phyloP scores from a whole-genome alignment of 1,139 yeast species.

The Kodamaea derodonti region DNA sequence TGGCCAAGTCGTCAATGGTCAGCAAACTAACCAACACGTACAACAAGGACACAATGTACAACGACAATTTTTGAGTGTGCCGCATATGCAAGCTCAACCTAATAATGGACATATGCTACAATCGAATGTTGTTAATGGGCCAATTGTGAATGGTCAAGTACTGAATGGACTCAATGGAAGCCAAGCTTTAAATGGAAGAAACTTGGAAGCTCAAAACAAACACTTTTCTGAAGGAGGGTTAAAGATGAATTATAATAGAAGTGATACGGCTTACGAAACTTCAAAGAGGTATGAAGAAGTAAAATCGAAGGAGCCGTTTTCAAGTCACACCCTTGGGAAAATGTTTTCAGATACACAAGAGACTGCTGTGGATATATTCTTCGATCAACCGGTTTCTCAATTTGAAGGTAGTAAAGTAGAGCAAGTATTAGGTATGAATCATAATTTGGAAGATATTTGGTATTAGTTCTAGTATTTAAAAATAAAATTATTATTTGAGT shows the following conservation, averaged over 20 bases:
- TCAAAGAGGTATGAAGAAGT: background rate
- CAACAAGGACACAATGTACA: background rate
- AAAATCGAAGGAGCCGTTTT: background rate
- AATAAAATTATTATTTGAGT: too few relatives aligned
- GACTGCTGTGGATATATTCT: conserved; percentile 6
- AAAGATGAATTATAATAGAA: too few relatives aligned
- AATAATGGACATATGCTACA: too few relatives aligned
- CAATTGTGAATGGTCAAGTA: background rate
- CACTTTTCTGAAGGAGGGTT: background rate
- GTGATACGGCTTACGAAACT: background rate
- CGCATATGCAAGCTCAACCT: too few relatives aligned
- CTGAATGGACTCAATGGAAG: background rate
- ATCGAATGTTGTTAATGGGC: conserved; percentile 1
- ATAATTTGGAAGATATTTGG: conserved; percentile 5
- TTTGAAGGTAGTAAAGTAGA: conserved; percentile 8
- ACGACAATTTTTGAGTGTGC: too few relatives aligned
- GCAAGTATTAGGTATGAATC: conserved; percentile 10
- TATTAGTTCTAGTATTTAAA: conserved; percentile 2
- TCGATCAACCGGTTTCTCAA: background rate
- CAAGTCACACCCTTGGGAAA: background rate
- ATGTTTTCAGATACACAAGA: background rate
- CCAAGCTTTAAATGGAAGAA: background rate
- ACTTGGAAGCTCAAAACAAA: background rate
- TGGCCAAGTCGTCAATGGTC: background rate
- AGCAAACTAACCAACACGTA: background rate